A percentile compares a stretch with the other conserved stretches of the same genome.
Evolutionary conservation across 1,284 basidiomycete species (phyloP).

Genomic region (Heterobasidion irregulare): DNA sequence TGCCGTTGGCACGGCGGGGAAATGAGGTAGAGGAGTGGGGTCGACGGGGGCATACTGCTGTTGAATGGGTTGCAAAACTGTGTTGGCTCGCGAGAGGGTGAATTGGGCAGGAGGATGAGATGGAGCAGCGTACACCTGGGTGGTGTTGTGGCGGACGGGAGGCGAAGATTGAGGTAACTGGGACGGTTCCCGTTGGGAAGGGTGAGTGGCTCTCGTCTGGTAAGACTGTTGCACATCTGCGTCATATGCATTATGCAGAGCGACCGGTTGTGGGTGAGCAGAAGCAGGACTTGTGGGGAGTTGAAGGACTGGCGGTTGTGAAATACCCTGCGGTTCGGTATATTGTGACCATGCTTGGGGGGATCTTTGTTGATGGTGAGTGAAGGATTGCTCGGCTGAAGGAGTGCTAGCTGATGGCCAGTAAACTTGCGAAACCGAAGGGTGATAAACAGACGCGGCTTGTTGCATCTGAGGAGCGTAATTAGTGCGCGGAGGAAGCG

Average conservation of each 20-base stretch:
- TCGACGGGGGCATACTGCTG: not conserved
- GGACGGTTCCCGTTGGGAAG: not conserved
- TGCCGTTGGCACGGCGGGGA: slow-evolving; percentile 64
- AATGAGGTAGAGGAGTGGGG: slow-evolving; percentile 37
- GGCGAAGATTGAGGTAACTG: slow-evolving; percentile 12
- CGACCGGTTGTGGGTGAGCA: not conserved
- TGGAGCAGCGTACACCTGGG: slow-evolving; percentile 9
- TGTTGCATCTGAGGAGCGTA: slow-evolving; percentile 21
- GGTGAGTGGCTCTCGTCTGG: not conserved
- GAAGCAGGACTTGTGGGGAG: not conserved
- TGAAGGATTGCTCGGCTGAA: slow-evolving; percentile 1
- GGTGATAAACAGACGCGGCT: not conserved
- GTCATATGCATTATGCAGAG: not conserved
- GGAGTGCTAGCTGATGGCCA: not conserved
- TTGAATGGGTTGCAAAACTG: slow-evolving; percentile 16
- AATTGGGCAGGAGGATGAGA: slow-evolving; percentile 4
- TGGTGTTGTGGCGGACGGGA: slow-evolving; percentile 12
- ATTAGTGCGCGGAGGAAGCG: slow-evolving; percentile 9
- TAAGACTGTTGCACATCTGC: not conserved
- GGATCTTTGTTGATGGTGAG: slow-evolving; percentile 2
- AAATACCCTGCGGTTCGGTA: slow-evolving; percentile 15
- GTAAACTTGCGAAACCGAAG: not conserved
- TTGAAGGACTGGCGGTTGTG: not conserved
- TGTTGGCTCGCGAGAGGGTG: slow-evolving; percentile 24
- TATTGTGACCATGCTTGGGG: slow-evolving; percentile 13